Evolutionary conservation across 192 early-diverging fungal genomes (phyloP), one percentile per base, ranked within the genome.

Genomic region (Pilobolus umbonatus): DNA sequence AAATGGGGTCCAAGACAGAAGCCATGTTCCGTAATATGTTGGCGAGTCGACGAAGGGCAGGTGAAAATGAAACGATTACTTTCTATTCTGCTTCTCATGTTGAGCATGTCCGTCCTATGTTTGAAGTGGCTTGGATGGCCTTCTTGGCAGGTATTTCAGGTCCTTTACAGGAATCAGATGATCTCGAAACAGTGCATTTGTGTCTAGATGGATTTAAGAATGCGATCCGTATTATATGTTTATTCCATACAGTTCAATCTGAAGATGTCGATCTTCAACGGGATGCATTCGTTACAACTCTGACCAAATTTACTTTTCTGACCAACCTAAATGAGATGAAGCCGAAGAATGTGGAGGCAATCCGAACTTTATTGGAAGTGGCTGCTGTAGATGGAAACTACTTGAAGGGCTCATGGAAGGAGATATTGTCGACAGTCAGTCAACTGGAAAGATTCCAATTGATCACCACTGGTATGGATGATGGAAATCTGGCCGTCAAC

Each of bases 91-190:
- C 88, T 0, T 91, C 84, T 42, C 86, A 91, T 39, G 74, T 88
- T 31, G 94, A 92, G 52, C 94, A 97, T 66, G 88, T 94, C 34
- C 85, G 87, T 40, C 82, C 83, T 9, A 97, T 97, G 94, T 94
- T 97, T 74, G 86, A 91, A 35, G 81, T 87, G 0, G 80, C 91
- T 3, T 97, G 94, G 94, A 91, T 91, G 76, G 76, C 91, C 0
- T 77, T 92, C 30, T 74, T 97, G 43, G 87, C 93, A 0, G 89
- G 88, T 9, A 69, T 94, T 24, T 88, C 85, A 36, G 81, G 81
- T 38, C 91, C 93, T 3, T 72, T 94, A 58, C 94, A 97, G 71
- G 87, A 91, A 55, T 83, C 83, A 9, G 80, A 90, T 24, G 90
- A 93, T 58, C 67, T 80, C 0, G 84, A 88, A 17, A 84, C 84